Base-by-base conservation (phyloP, 108 stramenopile genomes). In the Pseudonitzschia multistriata region DNA sequence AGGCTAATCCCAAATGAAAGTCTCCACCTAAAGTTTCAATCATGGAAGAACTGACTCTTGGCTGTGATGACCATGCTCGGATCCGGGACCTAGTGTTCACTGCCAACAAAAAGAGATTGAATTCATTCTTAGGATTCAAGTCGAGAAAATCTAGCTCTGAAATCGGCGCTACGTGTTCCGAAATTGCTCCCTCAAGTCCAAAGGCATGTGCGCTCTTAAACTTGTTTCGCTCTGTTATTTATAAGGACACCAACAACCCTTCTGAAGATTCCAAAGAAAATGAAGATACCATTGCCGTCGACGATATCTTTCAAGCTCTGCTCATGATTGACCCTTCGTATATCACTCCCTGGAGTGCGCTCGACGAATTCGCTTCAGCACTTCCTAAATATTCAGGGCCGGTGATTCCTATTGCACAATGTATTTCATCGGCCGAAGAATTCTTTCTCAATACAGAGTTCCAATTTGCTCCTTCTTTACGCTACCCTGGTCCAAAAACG, bases 311-410 rank as follows among this genome's bases (percentile, higher is more conserved):
- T 22, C 74, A 53, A 42, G 74, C 67, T 19, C 59, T 74, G 11
- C 61, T 74, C 15, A 67, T 74, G 67, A 48, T 74, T 66, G 49
- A 34, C n/a, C 67, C 74, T 36, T 42, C 40, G 11, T 74, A 68
- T 50, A 47, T 36, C 6, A 68, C 74, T 24, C 74, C 74, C 24
- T 74, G 64, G 60, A 45, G 22, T 25, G 74, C 74, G 31, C 36
- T 66, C 19, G 29, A 17, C 2, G 56, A 68, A 34, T 53, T 74
- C 15, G 40, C 56, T 6, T 21, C 19, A 14, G 10, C 29, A 30
- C 34, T 55, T 29, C 48, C 19, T 10, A 22, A 68, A 11, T n/a
- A 35, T n/a, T 30, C 57, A 35, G 34, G n/a, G 17, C 35, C 57
- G 29, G 28, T 59, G 7, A 14, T 59, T 33, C 31, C 31, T 0